Evolutionary conservation across 768 basidiomycete species (phyloP).

Genomic region (Termitomyces sp.): DNA sequence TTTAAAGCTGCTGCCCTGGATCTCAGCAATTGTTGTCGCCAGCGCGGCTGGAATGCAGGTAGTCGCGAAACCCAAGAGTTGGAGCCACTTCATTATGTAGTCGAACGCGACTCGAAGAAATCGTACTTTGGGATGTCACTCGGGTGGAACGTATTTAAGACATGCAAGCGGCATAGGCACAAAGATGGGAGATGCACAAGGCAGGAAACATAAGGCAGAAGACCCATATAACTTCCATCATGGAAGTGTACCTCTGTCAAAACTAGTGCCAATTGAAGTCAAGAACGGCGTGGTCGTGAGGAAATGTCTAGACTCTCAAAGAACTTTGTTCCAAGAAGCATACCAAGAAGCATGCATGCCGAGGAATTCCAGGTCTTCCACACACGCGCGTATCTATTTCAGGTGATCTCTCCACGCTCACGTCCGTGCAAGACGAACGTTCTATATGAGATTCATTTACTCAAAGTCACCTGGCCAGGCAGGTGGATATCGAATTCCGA

Average conservation of each 20-base stretch:
- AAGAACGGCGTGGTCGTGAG: neutral
- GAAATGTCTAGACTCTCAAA: neutral
- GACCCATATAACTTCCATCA: slow-evolving; percentile 13
- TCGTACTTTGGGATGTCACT: neutral
- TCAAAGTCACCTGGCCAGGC: neutral
- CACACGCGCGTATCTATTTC: neutral
- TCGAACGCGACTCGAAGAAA: neutral
- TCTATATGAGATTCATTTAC: neutral
- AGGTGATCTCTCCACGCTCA: neutral
- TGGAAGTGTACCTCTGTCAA: neutral
- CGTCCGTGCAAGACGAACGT: neutral
- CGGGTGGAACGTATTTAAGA: slow-evolving; percentile 3
- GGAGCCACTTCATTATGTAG: slow-evolving; percentile 25
- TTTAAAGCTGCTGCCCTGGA: slow-evolving; percentile 43
- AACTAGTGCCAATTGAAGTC: neutral
- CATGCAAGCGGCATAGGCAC: neutral
- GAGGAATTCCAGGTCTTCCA: neutral
- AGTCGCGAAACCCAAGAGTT: slow-evolving; percentile 22
- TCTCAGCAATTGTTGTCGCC: slow-evolving; percentile 39
- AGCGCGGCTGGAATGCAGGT: slow-evolving; percentile 23
- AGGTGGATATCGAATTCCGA: neutral
- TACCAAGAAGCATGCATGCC: neutral
- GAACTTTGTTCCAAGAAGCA: neutral
- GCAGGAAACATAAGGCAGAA: neutral
- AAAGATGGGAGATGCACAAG: neutral